Conservation (phyloP, 2,329 filamentous ascomycete species). For the Ophiosphaerella herpotricha region DNA sequence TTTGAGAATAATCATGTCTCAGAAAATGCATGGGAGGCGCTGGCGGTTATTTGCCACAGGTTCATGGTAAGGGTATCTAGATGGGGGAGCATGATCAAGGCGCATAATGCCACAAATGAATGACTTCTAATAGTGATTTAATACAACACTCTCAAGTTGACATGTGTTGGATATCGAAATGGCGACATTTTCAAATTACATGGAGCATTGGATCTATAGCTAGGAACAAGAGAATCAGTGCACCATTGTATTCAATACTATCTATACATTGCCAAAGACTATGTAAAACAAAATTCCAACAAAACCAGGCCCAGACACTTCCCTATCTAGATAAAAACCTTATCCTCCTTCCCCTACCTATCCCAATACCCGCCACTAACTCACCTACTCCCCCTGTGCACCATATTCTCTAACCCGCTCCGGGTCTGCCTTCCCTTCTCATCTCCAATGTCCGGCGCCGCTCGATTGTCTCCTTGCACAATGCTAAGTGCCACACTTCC, state of each 20-base stretch:
- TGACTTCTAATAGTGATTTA: background rate
- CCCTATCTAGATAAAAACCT: slow-evolving; percentile 29
- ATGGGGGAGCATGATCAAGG: slow-evolving; percentile 2
- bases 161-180: no score
- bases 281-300: background rate
- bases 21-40: slow-evolving; percentile 6
- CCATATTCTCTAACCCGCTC: slow-evolving; percentile 29
- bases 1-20: background rate
- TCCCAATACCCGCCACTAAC: slow-evolving; percentile 18
- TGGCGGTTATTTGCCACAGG: background rate
- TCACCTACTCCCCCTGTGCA: slow-evolving; percentile 17
- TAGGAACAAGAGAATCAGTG: no score
- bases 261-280: no score
- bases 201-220: no score
- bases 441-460: slow-evolving; percentile 15
- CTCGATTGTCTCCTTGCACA: slow-evolving; percentile 13
- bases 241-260: background rate
- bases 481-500: slow-evolving; percentile 16
- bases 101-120: background rate
- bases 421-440: slow-evolving; percentile 23
- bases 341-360: slow-evolving; percentile 15
- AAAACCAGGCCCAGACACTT: background rate
- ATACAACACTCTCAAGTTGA: background rate
- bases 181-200: no score
- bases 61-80: background rate